phyloP scores from a whole-genome alignment of 108 stramenopile genomes.

The Skeletonema menzelii region DNA sequence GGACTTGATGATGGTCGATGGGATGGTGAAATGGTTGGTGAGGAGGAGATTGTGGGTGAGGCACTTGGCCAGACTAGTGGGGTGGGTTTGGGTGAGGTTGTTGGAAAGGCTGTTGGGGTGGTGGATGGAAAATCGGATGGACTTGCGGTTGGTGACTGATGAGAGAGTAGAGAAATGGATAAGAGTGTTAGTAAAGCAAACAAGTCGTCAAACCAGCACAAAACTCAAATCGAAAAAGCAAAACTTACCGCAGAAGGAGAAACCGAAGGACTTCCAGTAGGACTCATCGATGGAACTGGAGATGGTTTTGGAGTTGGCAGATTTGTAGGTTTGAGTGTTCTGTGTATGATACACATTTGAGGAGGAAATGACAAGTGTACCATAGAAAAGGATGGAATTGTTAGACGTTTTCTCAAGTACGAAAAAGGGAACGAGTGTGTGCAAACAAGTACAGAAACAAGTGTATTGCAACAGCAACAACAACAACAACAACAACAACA shows the following conservation, averaged over 20 bases:
- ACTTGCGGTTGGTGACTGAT: too few relatives aligned
- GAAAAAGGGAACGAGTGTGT: background rate
- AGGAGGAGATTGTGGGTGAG: background rate
- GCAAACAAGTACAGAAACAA: background rate
- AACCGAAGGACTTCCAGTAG: background rate
- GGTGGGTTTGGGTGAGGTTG: background rate
- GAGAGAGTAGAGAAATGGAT: too few relatives aligned
- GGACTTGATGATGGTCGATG: background rate
- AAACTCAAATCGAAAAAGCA: background rate
- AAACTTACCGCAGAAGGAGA: background rate
- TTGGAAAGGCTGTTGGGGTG: background rate
- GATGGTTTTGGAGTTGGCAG: background rate
- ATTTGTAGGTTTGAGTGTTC: too few relatives aligned
- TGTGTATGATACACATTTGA: background rate
- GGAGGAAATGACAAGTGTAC: background rate
- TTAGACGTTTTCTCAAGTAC: background rate
- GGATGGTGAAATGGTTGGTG: background rate
- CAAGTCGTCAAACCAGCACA: background rate
- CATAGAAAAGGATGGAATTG: background rate
- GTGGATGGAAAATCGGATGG: background rate
- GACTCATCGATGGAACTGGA: background rate
- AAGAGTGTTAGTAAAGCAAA: background rate
- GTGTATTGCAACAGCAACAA: too few relatives aligned
- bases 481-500: background rate
- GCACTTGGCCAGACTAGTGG: conserved; percentile 3